Percentiles rank a stretch among this genome's conserved stretches.
These are phyloP conservation scores for Astragalus glycyphyllos DNA, from an alignment of 306 rosid genomes.

Conservation along the genomic window DNA sequence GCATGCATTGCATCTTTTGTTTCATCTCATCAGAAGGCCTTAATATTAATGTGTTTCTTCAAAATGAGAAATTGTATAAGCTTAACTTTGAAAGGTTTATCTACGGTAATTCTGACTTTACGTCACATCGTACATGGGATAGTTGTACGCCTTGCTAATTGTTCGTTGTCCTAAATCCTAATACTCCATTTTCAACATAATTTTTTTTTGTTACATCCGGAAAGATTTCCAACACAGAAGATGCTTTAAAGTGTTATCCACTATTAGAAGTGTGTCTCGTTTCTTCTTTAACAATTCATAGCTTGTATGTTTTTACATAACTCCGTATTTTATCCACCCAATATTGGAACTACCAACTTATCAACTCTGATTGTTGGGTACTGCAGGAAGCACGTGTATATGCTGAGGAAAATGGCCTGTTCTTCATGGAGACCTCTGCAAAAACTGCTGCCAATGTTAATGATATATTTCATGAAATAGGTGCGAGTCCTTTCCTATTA, in stretches of 20 bases:
- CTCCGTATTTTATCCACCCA: neutral
- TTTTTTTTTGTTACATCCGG: neutral
- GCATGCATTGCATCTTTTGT: conserved; percentile 27
- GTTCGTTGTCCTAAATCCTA: neutral
- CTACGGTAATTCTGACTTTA: conserved; percentile 1
- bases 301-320: conserved; percentile 1
- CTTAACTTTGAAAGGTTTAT: conserved; percentile 20
- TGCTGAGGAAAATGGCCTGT: conserved; percentile 68
- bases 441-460: conserved; percentile 65
- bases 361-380: conserved; percentile 20
- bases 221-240: neutral
- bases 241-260: conserved; percentile 15
- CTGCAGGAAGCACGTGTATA: conserved; percentile 64
- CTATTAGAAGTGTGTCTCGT: neutral
- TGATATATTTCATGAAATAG: conserved; percentile 69
- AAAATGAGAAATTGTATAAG: conserved; percentile 3
- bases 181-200: conserved; percentile 6
- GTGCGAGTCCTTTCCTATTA: conserved; percentile 36
- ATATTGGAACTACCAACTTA: conserved; percentile 37
- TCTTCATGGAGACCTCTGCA: conserved; percentile 70
- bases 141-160: neutral
- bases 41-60: neutral
- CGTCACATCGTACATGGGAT: neutral
- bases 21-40: neutral
- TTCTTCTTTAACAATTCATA: neutral